A percentile compares a stretch with the other conserved stretches of the same genome.
Evolutionary conservation across 352 stramenopile species (phyloP).

Genomic region (Globisporangium cystogenes): DNA sequence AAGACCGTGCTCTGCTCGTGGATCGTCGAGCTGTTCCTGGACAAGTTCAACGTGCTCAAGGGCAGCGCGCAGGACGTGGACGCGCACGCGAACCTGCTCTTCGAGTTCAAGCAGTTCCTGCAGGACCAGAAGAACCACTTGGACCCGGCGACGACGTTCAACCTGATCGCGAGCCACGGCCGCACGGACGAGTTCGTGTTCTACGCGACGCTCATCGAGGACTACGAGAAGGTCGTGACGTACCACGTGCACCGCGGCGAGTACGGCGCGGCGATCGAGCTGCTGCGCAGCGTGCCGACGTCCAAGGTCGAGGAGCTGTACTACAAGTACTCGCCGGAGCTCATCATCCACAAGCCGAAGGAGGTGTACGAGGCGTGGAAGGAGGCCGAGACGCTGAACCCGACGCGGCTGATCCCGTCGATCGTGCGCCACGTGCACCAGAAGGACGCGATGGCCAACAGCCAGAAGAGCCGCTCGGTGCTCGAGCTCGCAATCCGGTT

Average conservation of each 20-base stretch:
- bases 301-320: slow-evolving; percentile 91
- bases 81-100: slow-evolving; percentile 76
- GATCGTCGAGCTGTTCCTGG: slow-evolving; percentile 91
- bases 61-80: slow-evolving; percentile 82
- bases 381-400: slow-evolving; percentile 85
- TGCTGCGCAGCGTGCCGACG: slow-evolving; percentile 84
- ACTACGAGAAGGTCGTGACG: slow-evolving; percentile 92
- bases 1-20: slow-evolving; percentile 91
- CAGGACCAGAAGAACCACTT: slow-evolving; percentile 85
- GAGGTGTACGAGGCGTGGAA: slow-evolving; percentile 91
- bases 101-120: slow-evolving; percentile 92
- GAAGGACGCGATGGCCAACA: slow-evolving; percentile 35
- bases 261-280: slow-evolving; percentile 85
- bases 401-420: slow-evolving; percentile 89
- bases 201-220: slow-evolving; percentile 90
- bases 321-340: slow-evolving; percentile 93
- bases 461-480: slow-evolving; percentile 59
- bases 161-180: slow-evolving; percentile 90
- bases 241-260: slow-evolving; percentile 90
- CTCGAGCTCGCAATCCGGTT: slow-evolving; percentile 91
- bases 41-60: slow-evolving; percentile 88
- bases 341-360: slow-evolving; percentile 90
- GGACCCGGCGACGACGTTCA: slow-evolving; percentile 88
- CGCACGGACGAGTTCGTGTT: slow-evolving; percentile 90
- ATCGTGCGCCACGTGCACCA: slow-evolving; percentile 90